Percentiles rank a stretch among this genome's conserved stretches.
These are phyloP conservation scores for Albugo laibachii DNA, from an alignment of 352 stramenopile species.

Conservation along the genomic window DNA sequence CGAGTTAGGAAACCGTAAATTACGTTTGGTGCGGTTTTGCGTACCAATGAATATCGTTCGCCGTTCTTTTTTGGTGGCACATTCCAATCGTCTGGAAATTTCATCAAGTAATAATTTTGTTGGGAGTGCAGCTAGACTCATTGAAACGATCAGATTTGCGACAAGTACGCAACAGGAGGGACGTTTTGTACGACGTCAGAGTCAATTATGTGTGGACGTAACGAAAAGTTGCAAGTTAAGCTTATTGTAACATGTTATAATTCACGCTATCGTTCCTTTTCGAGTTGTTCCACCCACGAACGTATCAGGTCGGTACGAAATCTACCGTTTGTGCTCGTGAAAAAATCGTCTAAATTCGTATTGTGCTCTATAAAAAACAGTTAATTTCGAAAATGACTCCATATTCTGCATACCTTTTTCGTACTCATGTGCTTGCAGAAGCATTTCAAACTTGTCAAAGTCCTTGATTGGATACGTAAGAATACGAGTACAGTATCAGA, in stretches of 20 bases:
- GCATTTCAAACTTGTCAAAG: slow-evolving; percentile 93
- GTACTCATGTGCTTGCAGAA: slow-evolving; percentile 86
- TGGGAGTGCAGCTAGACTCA: slow-evolving; percentile 44
- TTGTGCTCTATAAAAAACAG: slow-evolving; percentile 18
- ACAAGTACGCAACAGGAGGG: no score
- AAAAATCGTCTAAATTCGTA: slow-evolving; percentile 49
- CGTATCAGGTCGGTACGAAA: slow-evolving; percentile 65
- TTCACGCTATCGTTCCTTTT: slow-evolving; percentile 16
- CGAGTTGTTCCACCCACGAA: slow-evolving; percentile 51
- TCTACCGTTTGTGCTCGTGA: slow-evolving; percentile 61
- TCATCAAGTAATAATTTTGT: slow-evolving; percentile 78
- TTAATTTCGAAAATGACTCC: not conserved
- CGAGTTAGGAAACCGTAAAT: not conserved
- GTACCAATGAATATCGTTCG: slow-evolving; percentile 88
- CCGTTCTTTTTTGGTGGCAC: slow-evolving; percentile 83
- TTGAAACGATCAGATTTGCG: slow-evolving; percentile 14
- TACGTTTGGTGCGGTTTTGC: slow-evolving; percentile 1
- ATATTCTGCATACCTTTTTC: slow-evolving; percentile 36
- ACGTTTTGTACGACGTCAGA: no score
- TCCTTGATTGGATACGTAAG: slow-evolving; percentile 18
- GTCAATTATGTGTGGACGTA: no score
- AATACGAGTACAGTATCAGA: not conserved
- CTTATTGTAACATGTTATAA: no score
- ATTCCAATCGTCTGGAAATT: slow-evolving; percentile 84
- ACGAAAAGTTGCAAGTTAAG: no score